These are phyloP conservation scores for Shiraia sp. DNA, from an alignment of 2,329 filamentous ascomycete genomes.

Conservation along the genomic window DNA sequence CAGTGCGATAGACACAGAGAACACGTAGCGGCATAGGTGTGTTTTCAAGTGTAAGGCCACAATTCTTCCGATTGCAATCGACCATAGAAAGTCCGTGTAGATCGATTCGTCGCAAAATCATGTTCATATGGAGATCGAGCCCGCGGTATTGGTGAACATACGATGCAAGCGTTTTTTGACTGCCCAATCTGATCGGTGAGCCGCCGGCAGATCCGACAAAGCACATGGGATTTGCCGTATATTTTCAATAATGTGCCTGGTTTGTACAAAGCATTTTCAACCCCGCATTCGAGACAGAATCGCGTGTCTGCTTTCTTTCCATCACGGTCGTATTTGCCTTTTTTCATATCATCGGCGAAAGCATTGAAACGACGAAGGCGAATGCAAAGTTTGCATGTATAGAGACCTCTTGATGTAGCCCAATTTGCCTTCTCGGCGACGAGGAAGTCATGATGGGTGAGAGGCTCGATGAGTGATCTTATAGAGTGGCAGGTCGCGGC, in stretches of 20 bases:
- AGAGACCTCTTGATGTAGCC: slow-evolving; percentile 23
- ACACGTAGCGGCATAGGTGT: neutral
- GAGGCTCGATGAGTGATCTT: slow-evolving; percentile 19
- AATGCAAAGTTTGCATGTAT: slow-evolving; percentile 26
- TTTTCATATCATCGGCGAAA: slow-evolving; percentile 36
- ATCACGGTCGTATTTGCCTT: slow-evolving; percentile 29
- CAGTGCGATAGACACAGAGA: neutral
- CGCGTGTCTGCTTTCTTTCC: slow-evolving; percentile 24
- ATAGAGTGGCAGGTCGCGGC: slow-evolving; percentile 22
- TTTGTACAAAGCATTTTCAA: slow-evolving; percentile 21
- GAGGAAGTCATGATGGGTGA: slow-evolving; percentile 23
- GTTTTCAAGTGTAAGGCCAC: slow-evolving; percentile 16
- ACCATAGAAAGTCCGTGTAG: slow-evolving; percentile 4
- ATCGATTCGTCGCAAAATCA: slow-evolving; percentile 10
- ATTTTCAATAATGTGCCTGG: slow-evolving; percentile 24
- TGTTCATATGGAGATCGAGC: slow-evolving; percentile 11
- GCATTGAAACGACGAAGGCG: slow-evolving; percentile 19
- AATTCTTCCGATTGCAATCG: slow-evolving; percentile 20
- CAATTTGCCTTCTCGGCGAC: slow-evolving; percentile 24
- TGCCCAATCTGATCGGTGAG: slow-evolving; percentile 21
- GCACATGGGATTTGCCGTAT: slow-evolving; percentile 19
- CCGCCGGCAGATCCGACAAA: slow-evolving; percentile 19
- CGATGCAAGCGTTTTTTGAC: slow-evolving; percentile 14
- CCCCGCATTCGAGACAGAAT: slow-evolving; percentile 33
- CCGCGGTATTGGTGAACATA: slow-evolving; percentile 8